Percentiles rank a stretch among this genome's conserved stretches.
phyloP scores from a whole-genome alignment of 2,329 filamentous ascomycete species.

The Trichophyton simii region DNA sequence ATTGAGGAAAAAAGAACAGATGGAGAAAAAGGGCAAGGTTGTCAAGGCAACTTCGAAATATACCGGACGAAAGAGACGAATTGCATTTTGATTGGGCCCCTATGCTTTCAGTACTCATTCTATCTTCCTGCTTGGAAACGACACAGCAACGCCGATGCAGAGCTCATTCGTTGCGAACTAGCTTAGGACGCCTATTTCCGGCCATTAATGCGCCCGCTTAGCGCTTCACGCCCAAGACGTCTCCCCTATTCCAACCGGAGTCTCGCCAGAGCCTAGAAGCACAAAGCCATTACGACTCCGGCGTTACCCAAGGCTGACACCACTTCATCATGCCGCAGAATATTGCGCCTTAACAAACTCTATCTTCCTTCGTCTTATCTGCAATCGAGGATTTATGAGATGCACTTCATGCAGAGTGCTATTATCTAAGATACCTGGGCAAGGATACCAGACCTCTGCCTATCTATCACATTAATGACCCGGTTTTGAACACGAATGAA shows the following conservation, averaged over 20 bases:
- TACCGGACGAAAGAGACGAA: constrained; percentile 74
- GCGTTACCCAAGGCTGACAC: neutral
- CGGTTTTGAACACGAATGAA: neutral
- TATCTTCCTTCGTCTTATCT: neutral
- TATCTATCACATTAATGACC: neutral
- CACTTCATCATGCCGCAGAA: neutral
- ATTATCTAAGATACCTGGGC: neutral
- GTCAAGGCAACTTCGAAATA: constrained; percentile 90
- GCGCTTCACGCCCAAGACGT: neutral
- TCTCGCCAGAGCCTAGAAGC: neutral
- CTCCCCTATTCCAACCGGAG: neutral
- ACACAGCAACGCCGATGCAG: neutral
- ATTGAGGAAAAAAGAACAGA: constrained; percentile 64
- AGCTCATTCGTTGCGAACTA: too few relatives aligned
- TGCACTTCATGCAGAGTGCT: neutral
- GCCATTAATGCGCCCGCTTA: neutral
- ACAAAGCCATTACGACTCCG: neutral
- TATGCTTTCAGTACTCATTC: neutral
- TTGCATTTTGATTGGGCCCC: constrained; percentile 49
- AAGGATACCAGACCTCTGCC: neutral
- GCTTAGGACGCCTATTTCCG: too few relatives aligned
- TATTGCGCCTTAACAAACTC: neutral
- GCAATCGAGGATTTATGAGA: neutral
- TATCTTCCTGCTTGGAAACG: neutral
- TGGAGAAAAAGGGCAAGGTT: constrained; percentile 87